These are phyloP conservation scores for Aspergillus piperis DNA, from an alignment of 2,329 filamentous ascomycete species.

Conservation along the genomic window DNA sequence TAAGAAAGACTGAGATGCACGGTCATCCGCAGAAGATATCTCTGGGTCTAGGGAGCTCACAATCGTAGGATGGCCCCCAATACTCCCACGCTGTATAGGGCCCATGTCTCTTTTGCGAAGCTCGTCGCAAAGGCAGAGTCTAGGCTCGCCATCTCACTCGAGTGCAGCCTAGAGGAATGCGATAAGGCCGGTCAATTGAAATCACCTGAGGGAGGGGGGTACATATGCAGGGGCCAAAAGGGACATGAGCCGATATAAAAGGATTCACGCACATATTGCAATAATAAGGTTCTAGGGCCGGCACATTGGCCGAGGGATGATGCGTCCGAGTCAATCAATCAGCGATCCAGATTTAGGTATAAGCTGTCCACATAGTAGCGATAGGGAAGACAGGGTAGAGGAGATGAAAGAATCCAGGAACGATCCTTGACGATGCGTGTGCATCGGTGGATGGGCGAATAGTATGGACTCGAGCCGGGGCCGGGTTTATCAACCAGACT, in stretches of 20 bases:
- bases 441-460: neutral
- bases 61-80: constrained; percentile 39
- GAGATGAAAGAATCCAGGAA: neutral
- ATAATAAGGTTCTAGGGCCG: neutral
- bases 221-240: constrained; percentile 4
- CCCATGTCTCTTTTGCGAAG: constrained; percentile 44
- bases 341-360: neutral
- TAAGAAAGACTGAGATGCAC: neutral
- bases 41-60: constrained; percentile 37
- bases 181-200: constrained; percentile 12
- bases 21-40: neutral
- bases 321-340: neutral
- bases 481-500: neutral
- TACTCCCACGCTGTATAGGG: constrained; percentile 43
- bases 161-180: constrained; percentile 21
- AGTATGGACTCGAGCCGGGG: neutral
- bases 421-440: neutral
- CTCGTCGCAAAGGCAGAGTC: constrained; percentile 28
- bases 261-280: constrained; percentile 4
- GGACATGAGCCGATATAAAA: neutral
- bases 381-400: neutral
- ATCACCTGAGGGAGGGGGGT: constrained; percentile 10
- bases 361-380: neutral
- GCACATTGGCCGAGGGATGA: constrained; percentile 2
- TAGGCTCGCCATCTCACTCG: constrained; percentile 31